A percentile compares a stretch with the other conserved stretches of the same genome.
These are phyloP conservation scores for Claviceps purpurea DNA, from an alignment of 2,329 filamentous ascomycete genomes.

Conservation along the genomic window DNA sequence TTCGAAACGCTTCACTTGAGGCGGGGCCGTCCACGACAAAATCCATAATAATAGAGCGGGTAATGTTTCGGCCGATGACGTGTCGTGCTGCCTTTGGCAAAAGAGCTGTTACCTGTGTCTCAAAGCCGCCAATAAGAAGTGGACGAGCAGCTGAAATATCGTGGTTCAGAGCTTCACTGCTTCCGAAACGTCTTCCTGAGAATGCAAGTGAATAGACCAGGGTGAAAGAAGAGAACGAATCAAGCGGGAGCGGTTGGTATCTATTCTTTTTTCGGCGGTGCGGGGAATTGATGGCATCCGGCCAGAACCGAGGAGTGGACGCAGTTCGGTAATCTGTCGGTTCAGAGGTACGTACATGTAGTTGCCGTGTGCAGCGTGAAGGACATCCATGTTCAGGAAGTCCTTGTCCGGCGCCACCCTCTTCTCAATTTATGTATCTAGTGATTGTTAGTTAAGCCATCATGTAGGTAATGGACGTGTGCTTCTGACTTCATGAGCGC, in stretches of 20 bases:
- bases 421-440: not conserved
- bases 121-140: not conserved
- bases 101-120: not conserved
- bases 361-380: not conserved
- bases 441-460: too few relatives aligned
- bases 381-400: not conserved
- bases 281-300: too few relatives aligned
- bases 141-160: not conserved
- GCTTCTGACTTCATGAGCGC: too few relatives aligned
- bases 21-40: too few relatives aligned
- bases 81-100: not conserved
- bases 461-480: too few relatives aligned
- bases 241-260: too few relatives aligned
- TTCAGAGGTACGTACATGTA: not conserved
- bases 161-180: not conserved
- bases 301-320: too few relatives aligned
- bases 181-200: not conserved
- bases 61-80: not conserved
- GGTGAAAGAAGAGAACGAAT: not conserved
- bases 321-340: too few relatives aligned
- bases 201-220: not conserved
- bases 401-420: too few relatives aligned
- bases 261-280: too few relatives aligned
- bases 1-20: too few relatives aligned
- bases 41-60: not conserved